Percentiles rank a stretch among this genome's conserved stretches.
These are phyloP conservation scores for Gloeopeniophorella convolvens DNA, from an alignment of 768 basidiomycete species.

Conservation along the genomic window DNA sequence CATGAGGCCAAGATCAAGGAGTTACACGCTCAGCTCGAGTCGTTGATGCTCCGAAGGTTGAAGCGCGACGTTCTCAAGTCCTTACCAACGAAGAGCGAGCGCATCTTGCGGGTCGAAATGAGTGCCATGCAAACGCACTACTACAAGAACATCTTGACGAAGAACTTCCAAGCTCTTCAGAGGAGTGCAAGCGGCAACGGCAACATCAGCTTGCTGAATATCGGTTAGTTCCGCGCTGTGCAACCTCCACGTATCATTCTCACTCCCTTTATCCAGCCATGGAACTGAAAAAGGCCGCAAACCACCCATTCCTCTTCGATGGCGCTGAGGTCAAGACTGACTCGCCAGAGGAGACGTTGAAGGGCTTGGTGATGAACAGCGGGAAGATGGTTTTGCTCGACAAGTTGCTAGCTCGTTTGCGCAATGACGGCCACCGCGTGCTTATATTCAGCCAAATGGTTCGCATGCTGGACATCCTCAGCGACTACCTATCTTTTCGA, in stretches of 20 bases:
- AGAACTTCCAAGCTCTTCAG: conserved; percentile 90
- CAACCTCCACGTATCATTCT: not conserved
- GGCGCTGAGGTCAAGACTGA: conserved; percentile 72
- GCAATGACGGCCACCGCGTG: conserved; percentile 91
- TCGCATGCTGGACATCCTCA: conserved; percentile 95
- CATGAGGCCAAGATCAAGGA: conserved; percentile 95
- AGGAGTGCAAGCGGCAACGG: conserved; percentile 85
- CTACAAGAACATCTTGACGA: conserved; percentile 97
- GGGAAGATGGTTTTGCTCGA: conserved; percentile 98
- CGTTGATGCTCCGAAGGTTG: conserved; percentile 88
- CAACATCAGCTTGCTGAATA: conserved; percentile 94
- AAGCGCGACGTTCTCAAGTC: conserved; percentile 96
- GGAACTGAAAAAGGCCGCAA: conserved; percentile 98
- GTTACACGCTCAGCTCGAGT: conserved; percentile 86
- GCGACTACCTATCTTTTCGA: conserved; percentile 89
- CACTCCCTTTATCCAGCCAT: conserved; percentile 51
- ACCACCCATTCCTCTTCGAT: conserved; percentile 97
- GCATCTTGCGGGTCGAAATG: conserved; percentile 97
- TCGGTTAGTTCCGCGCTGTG: conserved; percentile 43
- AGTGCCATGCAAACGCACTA: conserved; percentile 93
- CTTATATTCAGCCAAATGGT: conserved; percentile 99
- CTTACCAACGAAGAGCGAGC: conserved; percentile 95
- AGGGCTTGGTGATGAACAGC: conserved; percentile 96
- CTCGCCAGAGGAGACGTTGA: conserved; percentile 75
- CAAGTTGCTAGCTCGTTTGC: conserved; percentile 86